phyloP scores from a whole-genome alignment of 768 basidiomycete genomes.

The Lactarius deliciosus region DNA sequence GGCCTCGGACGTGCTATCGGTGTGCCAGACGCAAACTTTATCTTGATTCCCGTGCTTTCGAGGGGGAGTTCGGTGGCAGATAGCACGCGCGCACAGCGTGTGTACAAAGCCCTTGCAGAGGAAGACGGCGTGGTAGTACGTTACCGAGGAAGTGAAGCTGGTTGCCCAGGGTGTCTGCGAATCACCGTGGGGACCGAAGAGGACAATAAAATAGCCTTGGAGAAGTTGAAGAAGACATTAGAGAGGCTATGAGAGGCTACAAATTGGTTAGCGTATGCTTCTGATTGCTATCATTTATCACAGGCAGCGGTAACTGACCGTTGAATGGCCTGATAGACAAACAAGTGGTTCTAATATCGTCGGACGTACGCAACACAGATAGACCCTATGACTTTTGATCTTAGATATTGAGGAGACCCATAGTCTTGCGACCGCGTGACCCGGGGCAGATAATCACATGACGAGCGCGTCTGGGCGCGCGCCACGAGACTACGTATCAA shows the following conservation, averaged over 20 bases:
- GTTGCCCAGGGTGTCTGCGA: slow-evolving; percentile 84
- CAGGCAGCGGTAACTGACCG: not conserved
- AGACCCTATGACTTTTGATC: too few relatives aligned
- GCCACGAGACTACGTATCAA: too few relatives aligned
- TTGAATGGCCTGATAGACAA: too few relatives aligned
- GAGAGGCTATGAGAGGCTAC: slow-evolving; percentile 30
- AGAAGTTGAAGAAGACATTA: slow-evolving; percentile 53
- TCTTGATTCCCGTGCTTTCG: slow-evolving; percentile 74
- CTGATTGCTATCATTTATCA: not conserved
- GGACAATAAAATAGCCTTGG: slow-evolving; percentile 67
- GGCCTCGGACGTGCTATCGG: slow-evolving; percentile 74
- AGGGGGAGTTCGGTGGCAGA: slow-evolving; percentile 48
- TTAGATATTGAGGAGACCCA: too few relatives aligned
- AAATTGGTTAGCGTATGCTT: not conserved
- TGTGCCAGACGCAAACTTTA: slow-evolving; percentile 86
- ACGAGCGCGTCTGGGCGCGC: too few relatives aligned
- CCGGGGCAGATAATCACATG: too few relatives aligned
- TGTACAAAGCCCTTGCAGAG: slow-evolving; percentile 86
- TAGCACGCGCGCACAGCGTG: slow-evolving; percentile 55
- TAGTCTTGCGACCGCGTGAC: too few relatives aligned
- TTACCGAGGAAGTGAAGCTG: slow-evolving; percentile 81
- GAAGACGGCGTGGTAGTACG: slow-evolving; percentile 85
- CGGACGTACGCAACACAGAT: too few relatives aligned
- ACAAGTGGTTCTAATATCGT: too few relatives aligned
- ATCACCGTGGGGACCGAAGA: slow-evolving; percentile 85